Evolutionary conservation across 768 basidiomycete species (phyloP).

Genomic region (Collybia nuda): DNA sequence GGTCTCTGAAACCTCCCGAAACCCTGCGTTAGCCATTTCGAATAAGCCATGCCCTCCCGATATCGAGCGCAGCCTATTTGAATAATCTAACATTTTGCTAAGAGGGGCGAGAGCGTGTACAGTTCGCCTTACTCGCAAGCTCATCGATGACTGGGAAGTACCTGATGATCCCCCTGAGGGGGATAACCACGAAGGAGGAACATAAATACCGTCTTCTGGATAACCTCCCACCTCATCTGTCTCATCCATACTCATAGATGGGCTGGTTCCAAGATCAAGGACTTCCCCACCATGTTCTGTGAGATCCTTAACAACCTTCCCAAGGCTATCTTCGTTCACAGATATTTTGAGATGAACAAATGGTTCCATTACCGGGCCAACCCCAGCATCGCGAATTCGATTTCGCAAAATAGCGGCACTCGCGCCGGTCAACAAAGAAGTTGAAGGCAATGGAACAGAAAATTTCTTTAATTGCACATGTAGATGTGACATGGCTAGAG

Average conservation of each 20-base stretch:
- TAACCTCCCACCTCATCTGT: constrained; percentile 45
- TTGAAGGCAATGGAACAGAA: constrained; percentile 35
- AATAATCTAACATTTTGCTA: constrained; percentile 81
- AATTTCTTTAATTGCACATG: constrained; percentile 53
- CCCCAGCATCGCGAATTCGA: constrained; percentile 57
- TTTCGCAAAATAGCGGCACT: constrained; percentile 64
- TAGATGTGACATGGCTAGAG: constrained; percentile 65
- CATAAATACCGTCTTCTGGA: constrained; percentile 64
- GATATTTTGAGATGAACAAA: constrained; percentile 69
- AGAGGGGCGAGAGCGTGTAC: constrained; percentile 74
- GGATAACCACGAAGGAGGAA: constrained; percentile 75
- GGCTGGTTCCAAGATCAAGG: constrained; percentile 58
- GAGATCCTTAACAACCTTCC: constrained; percentile 82
- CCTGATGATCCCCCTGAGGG: constrained; percentile 52
- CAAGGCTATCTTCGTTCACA: constrained; percentile 65
- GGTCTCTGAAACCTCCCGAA: constrained; percentile 59
- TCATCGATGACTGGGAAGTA: constrained; percentile 12
- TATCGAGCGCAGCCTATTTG: constrained; percentile 72
- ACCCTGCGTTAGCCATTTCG: constrained; percentile 79
- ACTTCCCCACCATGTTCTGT: constrained; percentile 83
- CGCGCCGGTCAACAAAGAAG: constrained; percentile 58
- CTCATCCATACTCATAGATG: constrained; percentile 27
- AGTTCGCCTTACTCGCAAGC: constrained; percentile 53
- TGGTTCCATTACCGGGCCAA: constrained; percentile 79
- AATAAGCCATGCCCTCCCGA: constrained; percentile 83